phyloP scores from a whole-genome alignment of 2,329 filamentous ascomycete species.

The Exserohilum rostratum region DNA sequence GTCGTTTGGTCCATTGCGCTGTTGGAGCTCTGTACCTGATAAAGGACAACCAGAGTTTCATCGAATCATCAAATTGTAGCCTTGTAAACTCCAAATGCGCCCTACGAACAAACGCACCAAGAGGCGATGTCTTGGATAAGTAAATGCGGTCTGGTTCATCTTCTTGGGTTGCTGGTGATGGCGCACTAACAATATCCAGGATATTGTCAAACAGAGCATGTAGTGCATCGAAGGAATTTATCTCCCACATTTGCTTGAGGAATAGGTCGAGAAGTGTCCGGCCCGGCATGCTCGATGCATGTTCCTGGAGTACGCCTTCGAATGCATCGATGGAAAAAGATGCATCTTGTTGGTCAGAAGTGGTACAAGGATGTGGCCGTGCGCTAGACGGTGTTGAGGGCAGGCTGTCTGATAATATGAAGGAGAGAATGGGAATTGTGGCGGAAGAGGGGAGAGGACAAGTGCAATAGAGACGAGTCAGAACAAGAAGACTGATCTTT shows the following conservation, averaged over 20 bases:
- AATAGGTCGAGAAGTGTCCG: constrained; percentile 88
- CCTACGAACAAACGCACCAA: constrained; percentile 80
- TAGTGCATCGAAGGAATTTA: constrained; percentile 82
- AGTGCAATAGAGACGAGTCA: constrained; percentile 82
- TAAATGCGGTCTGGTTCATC: constrained; percentile 56
- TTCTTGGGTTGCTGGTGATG: constrained; percentile 15
- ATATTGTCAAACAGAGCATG: constrained; percentile 74
- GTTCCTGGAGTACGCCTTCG: constrained; percentile 53
- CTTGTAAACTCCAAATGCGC: constrained; percentile 79
- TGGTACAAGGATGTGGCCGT: constrained; percentile 25
- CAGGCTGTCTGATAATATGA: constrained; percentile 74
- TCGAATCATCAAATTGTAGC: constrained; percentile 78
- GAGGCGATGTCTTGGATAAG: constrained; percentile 74
- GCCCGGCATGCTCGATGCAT: constrained; percentile 67
- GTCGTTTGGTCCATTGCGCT: constrained; percentile 62
- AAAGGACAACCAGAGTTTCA: constrained; percentile 82
- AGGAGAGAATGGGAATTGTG: constrained; percentile 77
- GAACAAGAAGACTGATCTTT: constrained; percentile 79
- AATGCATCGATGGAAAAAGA: constrained; percentile 50
- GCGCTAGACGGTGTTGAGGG: constrained; percentile 29
- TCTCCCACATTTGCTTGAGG: constrained; percentile 78
- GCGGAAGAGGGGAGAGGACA: constrained; percentile 70
- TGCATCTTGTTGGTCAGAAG: constrained; percentile 42
- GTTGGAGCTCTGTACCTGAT: constrained; percentile 81
- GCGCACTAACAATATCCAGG: constrained; percentile 62